Conservation (phyloP, 139 green algal species). For the Micractinium sp. region DNA sequence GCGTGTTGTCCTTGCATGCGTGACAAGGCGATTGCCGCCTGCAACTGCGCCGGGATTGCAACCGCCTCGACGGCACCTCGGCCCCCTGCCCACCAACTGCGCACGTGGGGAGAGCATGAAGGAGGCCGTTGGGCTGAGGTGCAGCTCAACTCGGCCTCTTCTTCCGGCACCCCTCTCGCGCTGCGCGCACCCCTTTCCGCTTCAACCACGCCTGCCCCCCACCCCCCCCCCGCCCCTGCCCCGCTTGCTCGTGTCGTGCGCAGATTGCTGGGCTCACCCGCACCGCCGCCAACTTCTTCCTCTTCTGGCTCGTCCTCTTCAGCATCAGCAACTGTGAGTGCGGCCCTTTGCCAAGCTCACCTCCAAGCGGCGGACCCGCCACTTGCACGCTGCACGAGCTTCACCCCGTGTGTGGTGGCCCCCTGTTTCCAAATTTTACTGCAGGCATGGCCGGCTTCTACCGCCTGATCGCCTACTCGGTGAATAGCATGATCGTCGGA, state of each 20-base stretch:
- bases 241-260: background rate
- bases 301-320: slow-evolving; percentile 43
- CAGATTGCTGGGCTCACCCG: slow-evolving; percentile 36
- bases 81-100: too few species aligned
- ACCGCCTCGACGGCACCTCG: background rate
- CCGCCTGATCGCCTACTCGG: slow-evolving; percentile 58
- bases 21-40: too few species aligned
- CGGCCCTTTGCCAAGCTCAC: background rate
- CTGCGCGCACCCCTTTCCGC: background rate
- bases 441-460: slow-evolving; percentile 57
- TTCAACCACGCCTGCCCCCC: background rate
- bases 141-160: background rate
- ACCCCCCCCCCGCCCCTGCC: background rate
- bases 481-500: slow-evolving; percentile 47
- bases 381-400: too few species aligned
- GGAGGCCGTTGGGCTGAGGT: too few species aligned
- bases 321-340: slow-evolving; percentile 26
- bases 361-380: background rate
- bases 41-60: background rate
- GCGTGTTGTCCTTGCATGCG: background rate
- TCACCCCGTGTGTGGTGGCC: too few species aligned
- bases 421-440: background rate
- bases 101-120: too few species aligned
- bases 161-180: background rate
- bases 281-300: slow-evolving; percentile 52